Evolutionary conservation across 257 asterid genomes (phyloP).

Genomic region (Solanum ossicruentum): DNA sequence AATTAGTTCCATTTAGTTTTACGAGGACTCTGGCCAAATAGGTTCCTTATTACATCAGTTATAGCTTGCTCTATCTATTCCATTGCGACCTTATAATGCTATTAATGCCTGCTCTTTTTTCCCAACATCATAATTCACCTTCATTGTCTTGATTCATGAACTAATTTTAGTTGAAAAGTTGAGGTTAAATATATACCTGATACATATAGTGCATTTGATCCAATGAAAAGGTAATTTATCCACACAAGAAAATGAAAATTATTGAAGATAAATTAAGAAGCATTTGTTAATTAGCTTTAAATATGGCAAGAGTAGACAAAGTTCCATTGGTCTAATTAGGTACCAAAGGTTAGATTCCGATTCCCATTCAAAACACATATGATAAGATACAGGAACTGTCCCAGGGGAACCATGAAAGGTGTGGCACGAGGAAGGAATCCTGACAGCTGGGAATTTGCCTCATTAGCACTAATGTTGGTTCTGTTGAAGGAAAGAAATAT

Average conservation of each 20-base stretch:
- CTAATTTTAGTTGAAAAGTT: neutral
- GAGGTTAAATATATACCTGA: neutral
- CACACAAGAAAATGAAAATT: neutral
- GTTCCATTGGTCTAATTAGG: neutral
- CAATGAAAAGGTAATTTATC: neutral
- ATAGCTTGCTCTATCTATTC: neutral
- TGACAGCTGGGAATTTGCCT: neutral
- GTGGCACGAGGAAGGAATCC: neutral
- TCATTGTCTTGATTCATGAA: neutral
- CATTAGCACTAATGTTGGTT: neutral
- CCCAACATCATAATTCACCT: neutral
- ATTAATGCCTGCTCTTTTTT: neutral
- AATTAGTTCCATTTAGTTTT: neutral
- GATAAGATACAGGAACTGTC: neutral
- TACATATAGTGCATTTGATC: neutral
- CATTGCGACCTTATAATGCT: neutral
- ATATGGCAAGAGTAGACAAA: neutral
- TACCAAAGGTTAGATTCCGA: neutral
- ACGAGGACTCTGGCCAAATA: neutral
- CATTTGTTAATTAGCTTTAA: neutral
- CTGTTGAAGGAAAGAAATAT: neutral
- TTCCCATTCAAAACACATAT: neutral
- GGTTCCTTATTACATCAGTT: neutral
- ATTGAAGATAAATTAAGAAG: neutral
- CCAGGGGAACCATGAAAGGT: neutral